phyloP scores from a whole-genome alignment of 228 moss, liverwort and hornwort species.

The Sphagnum fallax region DNA sequence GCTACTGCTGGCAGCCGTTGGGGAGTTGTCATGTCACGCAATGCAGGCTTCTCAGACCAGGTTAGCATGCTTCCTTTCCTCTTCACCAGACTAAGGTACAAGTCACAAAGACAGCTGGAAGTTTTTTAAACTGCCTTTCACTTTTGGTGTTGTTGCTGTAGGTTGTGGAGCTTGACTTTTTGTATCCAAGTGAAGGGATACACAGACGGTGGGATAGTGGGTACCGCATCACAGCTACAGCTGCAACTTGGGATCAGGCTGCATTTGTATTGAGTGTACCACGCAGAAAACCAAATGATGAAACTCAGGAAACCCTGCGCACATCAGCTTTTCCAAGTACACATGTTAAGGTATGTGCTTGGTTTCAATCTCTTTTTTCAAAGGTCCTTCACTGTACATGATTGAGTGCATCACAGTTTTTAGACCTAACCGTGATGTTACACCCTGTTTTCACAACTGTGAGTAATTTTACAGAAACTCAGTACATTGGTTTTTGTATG shows the following conservation, averaged over 20 bases:
- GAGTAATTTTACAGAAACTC: too few species aligned
- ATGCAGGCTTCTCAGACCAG: conserved; percentile 98
- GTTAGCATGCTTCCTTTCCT: conserved; percentile 11
- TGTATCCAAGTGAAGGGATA: conserved; percentile 97
- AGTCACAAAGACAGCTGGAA: too few species aligned
- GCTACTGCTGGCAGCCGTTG: conserved; percentile 96
- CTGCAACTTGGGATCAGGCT: conserved; percentile 98
- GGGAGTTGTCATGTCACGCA: conserved; percentile 98
- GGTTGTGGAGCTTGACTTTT: conserved; percentile 97
- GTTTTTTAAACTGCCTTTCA: neutral
- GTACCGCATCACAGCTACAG: conserved; percentile 94
- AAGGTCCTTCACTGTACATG: too few species aligned
- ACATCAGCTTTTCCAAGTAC: conserved; percentile 81
- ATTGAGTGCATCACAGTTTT: too few species aligned
- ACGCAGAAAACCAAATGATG: conserved; percentile 86
- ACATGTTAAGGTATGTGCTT: conserved; percentile 46
- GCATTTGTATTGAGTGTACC: conserved; percentile 96
- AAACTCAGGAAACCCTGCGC: conserved; percentile 96
- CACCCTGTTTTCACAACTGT: too few species aligned
- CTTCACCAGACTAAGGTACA: too few species aligned
- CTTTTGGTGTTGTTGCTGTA: conserved; percentile 9
- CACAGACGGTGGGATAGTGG: conserved; percentile 97
- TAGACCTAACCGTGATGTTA: too few species aligned
- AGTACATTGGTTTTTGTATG: too few species aligned
- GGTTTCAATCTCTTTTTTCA: neutral